Percentiles rank a stretch among this genome's conserved stretches.
Conservation (phyloP, 139 green algal species). For the Coelastrella sp. region DNA sequence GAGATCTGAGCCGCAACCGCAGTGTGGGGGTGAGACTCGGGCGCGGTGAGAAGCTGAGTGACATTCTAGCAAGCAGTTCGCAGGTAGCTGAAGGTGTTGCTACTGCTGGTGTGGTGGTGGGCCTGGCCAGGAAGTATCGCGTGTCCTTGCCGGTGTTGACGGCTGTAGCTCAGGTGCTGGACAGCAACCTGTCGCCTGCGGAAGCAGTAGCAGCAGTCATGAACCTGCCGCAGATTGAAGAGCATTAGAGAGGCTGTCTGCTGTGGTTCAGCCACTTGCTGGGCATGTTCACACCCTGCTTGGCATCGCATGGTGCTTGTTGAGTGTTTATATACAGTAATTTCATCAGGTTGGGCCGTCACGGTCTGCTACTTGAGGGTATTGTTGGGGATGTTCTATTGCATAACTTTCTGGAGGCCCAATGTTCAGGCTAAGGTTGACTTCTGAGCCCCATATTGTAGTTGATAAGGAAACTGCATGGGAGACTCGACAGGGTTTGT, state of each 20-base stretch:
- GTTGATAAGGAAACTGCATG: no score
- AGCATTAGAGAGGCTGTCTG: conserved; percentile 51
- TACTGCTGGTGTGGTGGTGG: conserved; percentile 93
- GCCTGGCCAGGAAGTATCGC: conserved; percentile 88
- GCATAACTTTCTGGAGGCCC: no score
- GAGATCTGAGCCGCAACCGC: conserved; percentile 92
- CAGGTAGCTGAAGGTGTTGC: conserved; percentile 94
- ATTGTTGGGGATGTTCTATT: no score
- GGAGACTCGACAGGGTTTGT: no score
- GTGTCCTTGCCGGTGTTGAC: conserved; percentile 97
- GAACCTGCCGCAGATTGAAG: conserved; percentile 96
- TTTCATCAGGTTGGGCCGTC: no score
- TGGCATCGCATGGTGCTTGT: no score
- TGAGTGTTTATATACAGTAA: no score
- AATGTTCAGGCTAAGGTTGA: no score
- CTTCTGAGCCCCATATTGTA: no score
- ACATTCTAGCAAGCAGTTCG: conserved; percentile 87
- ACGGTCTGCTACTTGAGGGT: no score
- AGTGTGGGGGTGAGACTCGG: conserved; percentile 90
- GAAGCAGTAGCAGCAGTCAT: conserved; percentile 95
- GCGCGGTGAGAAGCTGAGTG: conserved; percentile 86
- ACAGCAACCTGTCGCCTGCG: conserved; percentile 81
- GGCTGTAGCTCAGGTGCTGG: conserved; percentile 93
- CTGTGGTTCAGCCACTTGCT: no score
- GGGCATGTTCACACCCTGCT: no score